Base-by-base conservation (phyloP, 768 basidiomycete genomes). In the Exsudoporus frostii region DNA sequence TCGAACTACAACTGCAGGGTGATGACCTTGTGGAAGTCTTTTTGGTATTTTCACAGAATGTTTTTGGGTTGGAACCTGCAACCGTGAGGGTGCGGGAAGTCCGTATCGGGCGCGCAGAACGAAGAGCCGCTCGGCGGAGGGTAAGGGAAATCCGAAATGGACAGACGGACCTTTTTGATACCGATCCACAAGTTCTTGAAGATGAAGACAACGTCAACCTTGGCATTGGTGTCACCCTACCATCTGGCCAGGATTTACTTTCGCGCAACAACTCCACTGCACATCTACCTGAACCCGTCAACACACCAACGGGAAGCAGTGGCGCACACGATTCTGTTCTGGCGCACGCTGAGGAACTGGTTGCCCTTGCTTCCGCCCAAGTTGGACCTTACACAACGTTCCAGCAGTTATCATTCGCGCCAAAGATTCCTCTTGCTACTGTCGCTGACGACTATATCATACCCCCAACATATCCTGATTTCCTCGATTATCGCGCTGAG, bases 41-140 rank as follows among this genome's bases (percentile, higher is more conserved):
- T 68, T 78, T 95, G 27, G 88, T 95, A 4, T 95, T 95, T 65
- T 82, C 86, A 2, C 91, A 94, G 66, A 94, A 92, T 57, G 89
- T 95, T 27, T 95, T 95, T 64, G 92, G 93, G 11, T 73, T 95
- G 34, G 92, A 95, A 66, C 92, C 92, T 10, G 92, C 92, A 2
- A 96, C 93, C 1, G 92, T 96, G 19, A 82, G 92, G 25, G 92
- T 96, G n/a, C 84, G 92, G 5, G 93, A 96, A 69, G 92, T 96
- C 22, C 80, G 93, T 32, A 92, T 95, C 40, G 92, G 90, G 7
- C 83, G 92, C 5, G 89, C 90, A 2, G 93, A 94, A 68, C 80
- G 92, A 30, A 74, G 93, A 54, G 91, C 92, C 11, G 90, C 92
- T 20, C 78, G 92, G 32, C 79, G 93, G 51, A 79, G 92, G 48